Conservation (phyloP, 306 rosid species). For the Sesbania bispinosa region DNA sequence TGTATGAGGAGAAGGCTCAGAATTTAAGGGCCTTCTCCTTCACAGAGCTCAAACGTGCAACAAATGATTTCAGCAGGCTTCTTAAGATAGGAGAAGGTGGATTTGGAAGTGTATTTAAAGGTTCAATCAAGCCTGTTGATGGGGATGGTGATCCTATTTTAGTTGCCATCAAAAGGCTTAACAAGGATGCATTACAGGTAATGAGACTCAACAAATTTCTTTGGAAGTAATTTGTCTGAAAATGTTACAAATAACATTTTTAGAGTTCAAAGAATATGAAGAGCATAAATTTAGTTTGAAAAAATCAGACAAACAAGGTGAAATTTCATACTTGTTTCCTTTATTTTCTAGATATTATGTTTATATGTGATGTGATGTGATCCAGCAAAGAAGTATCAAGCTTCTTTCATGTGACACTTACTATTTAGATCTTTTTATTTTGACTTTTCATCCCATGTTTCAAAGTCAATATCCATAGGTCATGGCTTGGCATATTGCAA, state of each 20-base stretch:
- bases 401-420: too few relatives aligned
- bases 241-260: neutral
- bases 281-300: neutral
- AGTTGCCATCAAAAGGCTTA: slow-evolving; percentile 72
- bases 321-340: neutral
- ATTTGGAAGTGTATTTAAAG: slow-evolving; percentile 75
- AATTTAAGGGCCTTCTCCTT: slow-evolving; percentile 53
- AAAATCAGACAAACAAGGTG: neutral
- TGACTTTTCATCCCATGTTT: too few relatives aligned
- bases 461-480: neutral
- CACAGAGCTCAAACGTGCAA: slow-evolving; percentile 55
- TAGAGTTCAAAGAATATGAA: neutral
- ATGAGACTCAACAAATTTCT: neutral
- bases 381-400: too few relatives aligned
- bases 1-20: slow-evolving; percentile 75
- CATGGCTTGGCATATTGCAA: neutral
- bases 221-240: neutral
- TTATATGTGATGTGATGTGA: too few relatives aligned
- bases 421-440: too few relatives aligned
- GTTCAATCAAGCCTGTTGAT: slow-evolving; percentile 52
- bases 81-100: slow-evolving; percentile 86
- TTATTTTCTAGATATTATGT: too few relatives aligned
- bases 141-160: slow-evolving; percentile 39
- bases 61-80: slow-evolving; percentile 53
- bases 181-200: slow-evolving; percentile 69